phyloP scores from a whole-genome alignment of 805 yeast species.

The Candida arabinofermentans region DNA sequence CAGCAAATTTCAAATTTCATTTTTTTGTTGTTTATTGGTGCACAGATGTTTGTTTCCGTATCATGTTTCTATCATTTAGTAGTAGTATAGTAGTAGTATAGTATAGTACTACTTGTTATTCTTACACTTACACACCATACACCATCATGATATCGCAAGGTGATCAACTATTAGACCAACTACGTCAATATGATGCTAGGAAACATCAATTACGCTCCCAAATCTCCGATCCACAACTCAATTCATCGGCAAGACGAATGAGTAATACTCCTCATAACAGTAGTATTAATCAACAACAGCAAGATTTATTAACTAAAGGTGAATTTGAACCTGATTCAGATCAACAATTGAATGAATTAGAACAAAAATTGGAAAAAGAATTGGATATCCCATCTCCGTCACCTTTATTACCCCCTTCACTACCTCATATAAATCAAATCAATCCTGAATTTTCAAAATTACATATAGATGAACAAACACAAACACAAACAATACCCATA shows the following conservation, averaged over 20 bases:
- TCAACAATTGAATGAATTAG: conserved; percentile 1
- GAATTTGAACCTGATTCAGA: conserved; percentile 1
- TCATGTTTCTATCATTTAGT: too few relatives aligned
- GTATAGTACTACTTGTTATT: too few relatives aligned
- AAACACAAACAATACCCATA: too few relatives aligned
- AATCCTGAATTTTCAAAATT: neutral
- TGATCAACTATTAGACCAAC: conserved; percentile 31
- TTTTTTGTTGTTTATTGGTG: conserved; percentile 2
- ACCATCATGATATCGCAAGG: conserved; percentile 32
- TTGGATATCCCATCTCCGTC: neutral
- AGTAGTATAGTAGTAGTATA: too few relatives aligned
- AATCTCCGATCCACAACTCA: conserved; percentile 8
- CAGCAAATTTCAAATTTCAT: too few relatives aligned
- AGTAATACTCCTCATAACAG: conserved; percentile 1
- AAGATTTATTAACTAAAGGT: neutral
- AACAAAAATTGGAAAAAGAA: conserved; percentile 1
- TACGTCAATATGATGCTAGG: conserved; percentile 30
- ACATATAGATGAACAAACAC: neutral
- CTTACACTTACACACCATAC: too few relatives aligned
- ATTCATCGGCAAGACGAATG: conserved; percentile 3
- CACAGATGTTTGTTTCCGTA: neutral
- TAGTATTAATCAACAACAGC: neutral
- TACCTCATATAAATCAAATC: neutral
- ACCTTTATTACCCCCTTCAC: neutral
- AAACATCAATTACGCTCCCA: conserved; percentile 21